Percentiles rank a stretch among this genome's conserved stretches.
phyloP scores from a whole-genome alignment of 441 rosid species.

The Pelargonium citronellum region DNA sequence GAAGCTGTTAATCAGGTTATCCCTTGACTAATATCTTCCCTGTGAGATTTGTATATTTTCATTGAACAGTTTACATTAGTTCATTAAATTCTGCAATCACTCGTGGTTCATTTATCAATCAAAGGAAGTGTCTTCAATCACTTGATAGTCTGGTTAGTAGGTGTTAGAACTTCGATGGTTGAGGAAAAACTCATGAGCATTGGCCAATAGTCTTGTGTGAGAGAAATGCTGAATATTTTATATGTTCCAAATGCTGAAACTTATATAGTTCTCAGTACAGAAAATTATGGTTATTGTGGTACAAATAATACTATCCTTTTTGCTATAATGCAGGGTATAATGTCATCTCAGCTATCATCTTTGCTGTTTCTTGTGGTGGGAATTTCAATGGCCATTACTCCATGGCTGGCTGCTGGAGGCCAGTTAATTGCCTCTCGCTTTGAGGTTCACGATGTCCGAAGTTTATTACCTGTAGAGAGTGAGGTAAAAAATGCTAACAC shows the following conservation, averaged over 20 bases:
- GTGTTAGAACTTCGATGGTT: not conserved
- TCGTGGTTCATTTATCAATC: not conserved
- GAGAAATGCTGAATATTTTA: not conserved
- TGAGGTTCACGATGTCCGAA: slow-evolving; percentile 91
- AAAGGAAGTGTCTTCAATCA: not conserved
- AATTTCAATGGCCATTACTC: slow-evolving; percentile 94
- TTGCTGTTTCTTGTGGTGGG: slow-evolving; percentile 95
- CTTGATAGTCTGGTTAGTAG: not conserved
- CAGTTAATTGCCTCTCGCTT: slow-evolving; percentile 91
- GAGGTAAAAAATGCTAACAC: slow-evolving; percentile 51
- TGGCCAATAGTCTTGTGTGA: not conserved
- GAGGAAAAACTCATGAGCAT: not conserved
- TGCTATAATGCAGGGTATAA: slow-evolving; percentile 67
- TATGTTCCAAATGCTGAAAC: not conserved
- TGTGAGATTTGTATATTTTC: slow-evolving; percentile 3
- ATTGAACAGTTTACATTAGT: slow-evolving; percentile 10
- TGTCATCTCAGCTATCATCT: slow-evolving; percentile 89
- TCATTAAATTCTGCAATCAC: slow-evolving; percentile 3
- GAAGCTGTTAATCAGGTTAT: slow-evolving; percentile 95
- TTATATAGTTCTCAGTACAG: not conserved
- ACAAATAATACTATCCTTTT: slow-evolving; percentile 14
- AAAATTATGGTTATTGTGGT: slow-evolving; percentile 12
- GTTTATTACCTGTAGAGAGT: slow-evolving; percentile 88
- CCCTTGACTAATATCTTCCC: slow-evolving; percentile 13
- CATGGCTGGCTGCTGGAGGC: slow-evolving; percentile 99